Evolutionary conservation across 805 yeast genomes (phyloP), one percentile per base, ranked within the genome.

Genomic region (Grigorovia jiainica): DNA sequence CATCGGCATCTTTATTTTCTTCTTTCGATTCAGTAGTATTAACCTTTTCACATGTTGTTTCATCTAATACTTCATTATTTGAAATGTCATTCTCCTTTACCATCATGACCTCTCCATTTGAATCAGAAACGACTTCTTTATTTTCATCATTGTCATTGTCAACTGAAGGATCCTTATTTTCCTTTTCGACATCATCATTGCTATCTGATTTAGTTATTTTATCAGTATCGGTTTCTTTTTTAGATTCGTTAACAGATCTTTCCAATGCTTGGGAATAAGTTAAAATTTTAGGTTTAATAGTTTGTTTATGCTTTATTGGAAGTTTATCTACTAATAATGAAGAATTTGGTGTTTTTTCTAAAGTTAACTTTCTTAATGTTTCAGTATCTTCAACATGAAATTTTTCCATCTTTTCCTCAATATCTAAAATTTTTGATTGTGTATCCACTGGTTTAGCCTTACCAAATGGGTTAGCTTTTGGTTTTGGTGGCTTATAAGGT

Each of bases 391-490:
- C 75, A 24, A 75, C 65, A 29, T 68, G 68, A 36, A 71, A 48
- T 25, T 59, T 56, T 11, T 61, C 54, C 43, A 75, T 57, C 42
- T 63, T 62, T 42, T 71, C 68, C 45, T 82, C 89, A 18, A 82
- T 63, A 52, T 82, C 90, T 36, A 70, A 63, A 49, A 75, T 77
- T 49, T 75, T 78, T 20, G 83, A 68, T 18, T 78, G 66, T 2
- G 82, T 76, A 58, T 86, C 95, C 5, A 86, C 90, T 1, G 95
- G 95, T 61, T 77, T 83, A 1, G 95, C 95, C 4, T 73, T 66
- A 0, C 95, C 95, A 65, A 87, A 86, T 5, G 95, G 92, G 55
- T 78, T 83, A 0, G 73, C 47, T 51, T 74, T 79, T 3, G 67
- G 56, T 52, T 64, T 51, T 4, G 51, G 57, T 15, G 41, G 47